Evolutionary conservation across 768 basidiomycete genomes (phyloP).

Genomic region (Gymnopilus dilepis): DNA sequence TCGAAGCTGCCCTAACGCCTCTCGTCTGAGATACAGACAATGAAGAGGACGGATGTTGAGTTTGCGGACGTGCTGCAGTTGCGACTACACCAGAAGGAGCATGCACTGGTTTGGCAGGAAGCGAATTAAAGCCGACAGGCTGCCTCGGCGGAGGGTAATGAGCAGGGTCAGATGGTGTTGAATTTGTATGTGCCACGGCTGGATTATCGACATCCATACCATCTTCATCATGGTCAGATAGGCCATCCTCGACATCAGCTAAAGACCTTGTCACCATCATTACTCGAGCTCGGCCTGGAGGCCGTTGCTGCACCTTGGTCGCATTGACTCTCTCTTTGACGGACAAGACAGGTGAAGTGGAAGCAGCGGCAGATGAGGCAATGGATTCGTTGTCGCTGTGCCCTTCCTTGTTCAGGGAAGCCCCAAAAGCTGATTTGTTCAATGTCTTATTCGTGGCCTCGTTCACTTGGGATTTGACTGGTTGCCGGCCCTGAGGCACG

Average conservation of each 20-base stretch:
- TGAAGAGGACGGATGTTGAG: neutral
- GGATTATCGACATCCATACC: neutral
- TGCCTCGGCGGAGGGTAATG: neutral
- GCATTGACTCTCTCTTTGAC: neutral
- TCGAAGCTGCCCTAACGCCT: neutral
- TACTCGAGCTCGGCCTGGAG: neutral
- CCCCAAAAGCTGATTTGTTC: slow-evolving; percentile 22
- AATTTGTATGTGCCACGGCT: too few relatives aligned
- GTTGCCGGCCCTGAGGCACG: neutral
- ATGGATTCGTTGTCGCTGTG: slow-evolving; percentile 31
- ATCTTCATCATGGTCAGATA: slow-evolving; percentile 26
- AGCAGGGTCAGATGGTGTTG: too few relatives aligned
- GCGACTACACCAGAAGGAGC: neutral
- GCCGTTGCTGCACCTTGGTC: neutral
- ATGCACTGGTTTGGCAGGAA: slow-evolving; percentile 12
- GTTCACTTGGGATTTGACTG: neutral
- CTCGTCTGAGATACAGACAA: neutral
- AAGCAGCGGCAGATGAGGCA: slow-evolving; percentile 26
- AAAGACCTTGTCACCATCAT: slow-evolving; percentile 8
- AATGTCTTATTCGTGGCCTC: neutral
- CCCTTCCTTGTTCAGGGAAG: slow-evolving; percentile 18
- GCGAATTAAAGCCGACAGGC: slow-evolving; percentile 4
- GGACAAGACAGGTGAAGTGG: slow-evolving; percentile 3
- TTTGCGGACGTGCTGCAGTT: neutral
- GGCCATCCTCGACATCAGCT: slow-evolving; percentile 11